Evolutionary conservation across 2,329 filamentous ascomycete species (phyloP), one percentile per base, ranked within the genome.

Genomic region (Xylariales sp.): DNA sequence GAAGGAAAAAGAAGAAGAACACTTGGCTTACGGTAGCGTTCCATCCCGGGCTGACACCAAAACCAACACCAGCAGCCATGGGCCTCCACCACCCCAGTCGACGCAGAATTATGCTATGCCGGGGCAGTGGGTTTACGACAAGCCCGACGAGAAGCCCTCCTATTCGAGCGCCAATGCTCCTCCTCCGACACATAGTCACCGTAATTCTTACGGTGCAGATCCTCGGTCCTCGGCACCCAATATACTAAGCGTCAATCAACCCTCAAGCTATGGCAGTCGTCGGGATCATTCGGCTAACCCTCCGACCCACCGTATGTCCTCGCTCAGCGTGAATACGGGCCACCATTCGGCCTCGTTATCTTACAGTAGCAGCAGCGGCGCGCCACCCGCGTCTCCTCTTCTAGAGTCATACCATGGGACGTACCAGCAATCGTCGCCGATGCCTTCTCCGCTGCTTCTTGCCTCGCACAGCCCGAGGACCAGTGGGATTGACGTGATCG

Each of bases 331-430:
- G 50, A 82, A 81, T 70, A 83, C 82, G 2, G 81, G 81, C 5
- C 80, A 81, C n/a, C 80, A 81, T 72, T 73, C 78, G 8, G 74
- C 74, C 28, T 78, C 78, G 23, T 70, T 83, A 57, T 84, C 86
- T 12, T 78, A 89, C 1, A 81, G 86, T 1, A 81, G 56, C 50
- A 46, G 59, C 18, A 53, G 65, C 23, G 68, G 62, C 16, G 65
- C 83, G 28, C 86, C 93, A 1, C 93, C 94, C 0, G 89, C 89
- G 0, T 97, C 93, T 69, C 96, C 95, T 0, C 84, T 98, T 57
- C 87, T 97, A 1, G 95, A 98, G 80, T 91, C 96, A 0, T 98
- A 98, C 80, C 91, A 91, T 69, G 95, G 95, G 46, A 97, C 94
- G 0, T 98, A 97, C 75, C 95, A 98, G 80, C 93, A 93, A 65